Evolutionary conservation across 768 basidiomycete species (phyloP).

Genomic region (Lentinula lateritia): DNA sequence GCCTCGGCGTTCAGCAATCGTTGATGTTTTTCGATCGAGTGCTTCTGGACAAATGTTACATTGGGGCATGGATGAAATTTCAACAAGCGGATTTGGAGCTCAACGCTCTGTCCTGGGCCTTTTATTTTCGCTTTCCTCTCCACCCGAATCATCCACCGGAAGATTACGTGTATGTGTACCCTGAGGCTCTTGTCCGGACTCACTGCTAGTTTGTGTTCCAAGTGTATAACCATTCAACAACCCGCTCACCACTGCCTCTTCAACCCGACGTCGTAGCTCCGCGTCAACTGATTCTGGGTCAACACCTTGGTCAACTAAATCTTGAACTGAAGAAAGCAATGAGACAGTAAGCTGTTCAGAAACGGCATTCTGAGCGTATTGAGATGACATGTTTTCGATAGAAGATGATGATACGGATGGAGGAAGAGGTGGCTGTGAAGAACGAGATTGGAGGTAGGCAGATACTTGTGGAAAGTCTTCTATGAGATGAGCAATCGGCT

Average conservation of each 20-base stretch:
- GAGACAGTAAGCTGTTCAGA: slow-evolving; percentile 67
- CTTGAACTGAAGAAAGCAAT: slow-evolving; percentile 60
- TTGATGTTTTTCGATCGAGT: not conserved
- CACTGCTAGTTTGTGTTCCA: slow-evolving; percentile 18
- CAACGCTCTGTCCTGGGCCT: slow-evolving; percentile 2
- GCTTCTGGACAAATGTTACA: not conserved
- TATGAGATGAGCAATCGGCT: slow-evolving; percentile 67
- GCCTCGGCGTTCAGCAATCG: not conserved
- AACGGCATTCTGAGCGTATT: slow-evolving; percentile 61
- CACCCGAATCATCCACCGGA: not conserved
- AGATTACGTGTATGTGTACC: not conserved
- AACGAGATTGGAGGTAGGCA: slow-evolving; percentile 46
- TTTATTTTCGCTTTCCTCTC: not conserved
- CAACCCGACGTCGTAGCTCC: slow-evolving; percentile 58
- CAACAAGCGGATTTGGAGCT: not conserved
- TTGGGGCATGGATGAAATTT: not conserved
- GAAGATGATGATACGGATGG: slow-evolving; percentile 13
- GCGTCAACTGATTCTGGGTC: slow-evolving; percentile 61
- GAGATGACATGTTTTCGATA: slow-evolving; percentile 18
- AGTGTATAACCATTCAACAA: slow-evolving; percentile 57
- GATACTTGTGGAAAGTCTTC: slow-evolving; percentile 72
- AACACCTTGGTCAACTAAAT: slow-evolving; percentile 63
- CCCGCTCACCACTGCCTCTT: slow-evolving; percentile 62
- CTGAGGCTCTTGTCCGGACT: not conserved
- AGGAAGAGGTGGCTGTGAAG: slow-evolving; percentile 16